These are phyloP conservation scores for Rehmannia glutinosa DNA, from an alignment of 257 asterid species.

Conservation along the genomic window DNA sequence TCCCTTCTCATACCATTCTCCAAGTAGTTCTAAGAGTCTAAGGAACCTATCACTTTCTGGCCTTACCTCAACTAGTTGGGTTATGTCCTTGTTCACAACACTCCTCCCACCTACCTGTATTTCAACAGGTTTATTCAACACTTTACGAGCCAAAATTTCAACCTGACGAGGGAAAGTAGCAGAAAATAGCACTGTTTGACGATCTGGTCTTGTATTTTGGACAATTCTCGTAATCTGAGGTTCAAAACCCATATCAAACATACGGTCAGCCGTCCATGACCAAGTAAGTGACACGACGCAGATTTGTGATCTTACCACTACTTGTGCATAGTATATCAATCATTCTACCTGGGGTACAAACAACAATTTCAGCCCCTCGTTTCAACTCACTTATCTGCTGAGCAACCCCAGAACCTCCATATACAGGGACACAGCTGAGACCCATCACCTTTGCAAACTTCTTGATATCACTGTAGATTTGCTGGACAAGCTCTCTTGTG, in stretches of 20 bases:
- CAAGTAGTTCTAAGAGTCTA: slow-evolving; percentile 69
- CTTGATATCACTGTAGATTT: slow-evolving; percentile 75
- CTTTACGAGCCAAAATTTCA: slow-evolving; percentile 83
- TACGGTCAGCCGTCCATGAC: slow-evolving; percentile 96
- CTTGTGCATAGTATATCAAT: slow-evolving; percentile 90
- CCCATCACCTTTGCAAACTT: slow-evolving; percentile 71
- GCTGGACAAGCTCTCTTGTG: slow-evolving; percentile 92
- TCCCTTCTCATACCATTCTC: slow-evolving; percentile 92
- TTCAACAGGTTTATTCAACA: slow-evolving; percentile 78
- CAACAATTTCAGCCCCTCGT: slow-evolving; percentile 90
- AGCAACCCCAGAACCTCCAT: slow-evolving; percentile 95
- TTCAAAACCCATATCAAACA: slow-evolving; percentile 98
- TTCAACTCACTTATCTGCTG: slow-evolving; percentile 89
- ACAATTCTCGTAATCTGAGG: slow-evolving; percentile 90
- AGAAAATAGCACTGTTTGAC: slow-evolving; percentile 87
- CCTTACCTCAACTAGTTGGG: slow-evolving; percentile 85
- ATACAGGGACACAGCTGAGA: slow-evolving; percentile 78
- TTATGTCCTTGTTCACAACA: slow-evolving; percentile 89
- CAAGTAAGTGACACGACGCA: slow-evolving; percentile 86
- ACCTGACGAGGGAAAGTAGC: slow-evolving; percentile 96
- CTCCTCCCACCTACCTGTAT: slow-evolving; percentile 94
- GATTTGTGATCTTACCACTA: slow-evolving; percentile 80
- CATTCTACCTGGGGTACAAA: slow-evolving; percentile 95
- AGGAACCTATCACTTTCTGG: slow-evolving; percentile 82
- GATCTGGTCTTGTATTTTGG: slow-evolving; percentile 85